Conservation (phyloP, 768 basidiomycete genomes). For the Boletus speciosus region DNA sequence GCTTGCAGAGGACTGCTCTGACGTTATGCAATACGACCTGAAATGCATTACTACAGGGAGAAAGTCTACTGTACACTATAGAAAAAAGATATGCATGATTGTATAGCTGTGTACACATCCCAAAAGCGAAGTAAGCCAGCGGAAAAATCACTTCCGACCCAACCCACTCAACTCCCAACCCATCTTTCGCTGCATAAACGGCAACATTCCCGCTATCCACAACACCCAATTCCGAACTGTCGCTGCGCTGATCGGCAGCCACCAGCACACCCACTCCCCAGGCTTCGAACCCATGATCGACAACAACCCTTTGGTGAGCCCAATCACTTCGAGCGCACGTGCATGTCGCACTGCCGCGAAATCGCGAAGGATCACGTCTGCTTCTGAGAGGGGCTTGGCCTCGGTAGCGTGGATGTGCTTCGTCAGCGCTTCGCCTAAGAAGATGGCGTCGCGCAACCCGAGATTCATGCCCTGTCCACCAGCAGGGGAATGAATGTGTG, state of each 20-base stretch:
- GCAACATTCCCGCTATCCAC: slow-evolving; percentile 20
- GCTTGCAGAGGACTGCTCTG: too few relatives aligned
- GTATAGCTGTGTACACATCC: neutral
- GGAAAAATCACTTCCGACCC: slow-evolving; percentile 16
- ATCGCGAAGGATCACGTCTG: slow-evolving; percentile 34
- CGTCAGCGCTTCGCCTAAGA: slow-evolving; percentile 41
- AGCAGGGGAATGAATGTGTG: slow-evolving; percentile 51
- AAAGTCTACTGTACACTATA: neutral
- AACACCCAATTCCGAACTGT: slow-evolving; percentile 30
- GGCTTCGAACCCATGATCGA: slow-evolving; percentile 20
- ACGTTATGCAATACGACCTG: too few relatives aligned
- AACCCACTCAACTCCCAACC: slow-evolving; percentile 29
- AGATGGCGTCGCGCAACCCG: slow-evolving; percentile 50
- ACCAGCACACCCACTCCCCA: slow-evolving; percentile 14
- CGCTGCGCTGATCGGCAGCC: slow-evolving; percentile 27
- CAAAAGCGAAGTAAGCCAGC: neutral
- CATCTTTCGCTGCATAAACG: slow-evolving; percentile 13
- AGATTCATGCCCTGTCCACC: slow-evolving; percentile 63
- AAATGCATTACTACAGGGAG: too few relatives aligned
- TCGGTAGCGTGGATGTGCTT: slow-evolving; percentile 31
- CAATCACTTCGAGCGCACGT: slow-evolving; percentile 42
- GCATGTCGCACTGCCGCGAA: slow-evolving; percentile 37
- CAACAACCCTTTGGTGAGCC: slow-evolving; percentile 37
- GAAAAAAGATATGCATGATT: neutral
- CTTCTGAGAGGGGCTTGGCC: slow-evolving; percentile 8